These are phyloP conservation scores for Ogataea allantospora DNA, from an alignment of 805 yeast genomes.

Conservation along the genomic window DNA sequence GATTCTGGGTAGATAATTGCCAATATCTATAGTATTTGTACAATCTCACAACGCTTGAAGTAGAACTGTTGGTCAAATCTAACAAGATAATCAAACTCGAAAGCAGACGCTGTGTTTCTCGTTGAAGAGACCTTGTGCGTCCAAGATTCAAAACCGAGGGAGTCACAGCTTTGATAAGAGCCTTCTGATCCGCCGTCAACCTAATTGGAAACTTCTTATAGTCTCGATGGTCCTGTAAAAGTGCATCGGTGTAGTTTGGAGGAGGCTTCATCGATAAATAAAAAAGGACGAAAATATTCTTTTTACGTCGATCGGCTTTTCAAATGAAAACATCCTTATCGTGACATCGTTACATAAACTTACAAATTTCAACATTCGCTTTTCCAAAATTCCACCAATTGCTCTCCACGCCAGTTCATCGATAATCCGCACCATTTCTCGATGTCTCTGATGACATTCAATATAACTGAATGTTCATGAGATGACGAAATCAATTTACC, in stretches of 20 bases:
- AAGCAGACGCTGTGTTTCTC: constrained; percentile 22
- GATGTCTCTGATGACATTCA: constrained; percentile 23
- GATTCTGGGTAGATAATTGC: constrained; percentile 30
- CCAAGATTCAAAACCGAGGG: constrained; percentile 11
- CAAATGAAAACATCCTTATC: constrained; percentile 1
- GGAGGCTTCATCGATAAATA: constrained; percentile 24
- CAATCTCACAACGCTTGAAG: constrained; percentile 14
- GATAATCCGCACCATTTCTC: constrained; percentile 25
- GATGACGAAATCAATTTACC: constrained; percentile 27
- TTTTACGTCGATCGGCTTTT: constrained; percentile 3
- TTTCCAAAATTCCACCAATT: constrained; percentile 29
- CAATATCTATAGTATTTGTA: constrained; percentile 30
- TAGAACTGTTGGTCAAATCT: constrained; percentile 16
- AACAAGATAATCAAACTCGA: constrained; percentile 25
- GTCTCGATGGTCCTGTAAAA: constrained; percentile 27
- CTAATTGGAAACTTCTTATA: constrained; percentile 23
- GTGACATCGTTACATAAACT: constrained; percentile 6
- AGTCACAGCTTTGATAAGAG: constrained; percentile 20
- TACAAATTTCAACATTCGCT: constrained; percentile 25
- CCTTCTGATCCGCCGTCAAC: constrained; percentile 27
- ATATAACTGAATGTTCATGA: constrained; percentile 26
- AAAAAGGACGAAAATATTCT: constrained; percentile 3
- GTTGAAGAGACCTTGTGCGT: constrained; percentile 7
- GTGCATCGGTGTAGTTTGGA: constrained; percentile 24
- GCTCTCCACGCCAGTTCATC: constrained; percentile 24